Percentiles rank a stretch among this genome's conserved stretches.
These are phyloP conservation scores for Acanthamoeba lenticulata DNA, from an alignment of 208 protist species.

Conservation along the genomic window DNA sequence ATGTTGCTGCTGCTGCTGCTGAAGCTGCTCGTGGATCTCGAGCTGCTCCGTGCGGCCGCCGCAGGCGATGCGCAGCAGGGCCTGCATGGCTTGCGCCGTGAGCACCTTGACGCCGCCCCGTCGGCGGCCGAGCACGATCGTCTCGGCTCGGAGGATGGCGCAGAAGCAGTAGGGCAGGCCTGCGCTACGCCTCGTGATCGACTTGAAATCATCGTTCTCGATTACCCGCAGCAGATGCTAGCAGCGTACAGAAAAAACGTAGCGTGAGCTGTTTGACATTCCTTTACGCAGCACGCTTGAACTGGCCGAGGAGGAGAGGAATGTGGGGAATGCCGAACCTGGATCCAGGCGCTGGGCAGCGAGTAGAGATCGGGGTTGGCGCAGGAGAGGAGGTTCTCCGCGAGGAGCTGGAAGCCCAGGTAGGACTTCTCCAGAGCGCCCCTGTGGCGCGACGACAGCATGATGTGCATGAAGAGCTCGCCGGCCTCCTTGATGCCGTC, in stretches of 20 bases:
- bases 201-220: not conserved
- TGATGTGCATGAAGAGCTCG: slow-evolving; percentile 32
- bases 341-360: not conserved
- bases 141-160: slow-evolving; percentile 36
- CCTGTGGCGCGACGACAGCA: slow-evolving; percentile 22
- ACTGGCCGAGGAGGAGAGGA: too few species aligned
- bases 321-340: too few species aligned
- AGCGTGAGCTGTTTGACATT: too few species aligned
- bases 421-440: slow-evolving; percentile 46
- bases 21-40: not conserved
- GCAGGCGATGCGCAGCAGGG: not conserved
- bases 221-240: not conserved
- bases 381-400: slow-evolving; percentile 50
- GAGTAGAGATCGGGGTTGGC: slow-evolving; percentile 1
- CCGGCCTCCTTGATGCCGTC: not conserved
- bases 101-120: slow-evolving; percentile 2
- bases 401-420: slow-evolving; percentile 27
- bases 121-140: slow-evolving; percentile 16
- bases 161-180: slow-evolving; percentile 46
- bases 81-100: slow-evolving; percentile 7
- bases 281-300: too few species aligned
- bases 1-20: too few species aligned
- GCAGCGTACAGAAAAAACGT: too few species aligned
- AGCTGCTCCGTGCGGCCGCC: not conserved
- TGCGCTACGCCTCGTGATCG: slow-evolving; percentile 5